phyloP scores from a whole-genome alignment of 495 filamentous ascomycete species.

The Trichoderma parareesei region DNA sequence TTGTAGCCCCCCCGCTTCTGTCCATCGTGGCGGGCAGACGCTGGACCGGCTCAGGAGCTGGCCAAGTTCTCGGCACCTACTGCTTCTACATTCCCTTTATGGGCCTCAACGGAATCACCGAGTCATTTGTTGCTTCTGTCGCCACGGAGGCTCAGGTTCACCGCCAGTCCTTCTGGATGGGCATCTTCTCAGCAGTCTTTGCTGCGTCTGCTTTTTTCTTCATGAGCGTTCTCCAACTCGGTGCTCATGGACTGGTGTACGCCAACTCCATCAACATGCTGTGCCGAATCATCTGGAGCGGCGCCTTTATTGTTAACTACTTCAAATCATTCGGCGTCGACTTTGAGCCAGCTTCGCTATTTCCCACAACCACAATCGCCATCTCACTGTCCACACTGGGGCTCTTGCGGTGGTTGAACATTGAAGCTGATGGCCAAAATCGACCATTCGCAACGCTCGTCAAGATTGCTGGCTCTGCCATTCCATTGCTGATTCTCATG shows the following conservation, averaged over 20 bases:
- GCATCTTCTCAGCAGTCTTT: constrained; percentile 64
- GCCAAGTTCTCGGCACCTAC: constrained; percentile 61
- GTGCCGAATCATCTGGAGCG: constrained; percentile 74
- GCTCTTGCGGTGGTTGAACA: constrained; percentile 19
- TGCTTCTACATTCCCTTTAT: constrained; percentile 90
- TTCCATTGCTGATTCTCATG: constrained; percentile 48
- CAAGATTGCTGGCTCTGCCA: constrained; percentile 41
- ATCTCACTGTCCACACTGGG: constrained; percentile 19
- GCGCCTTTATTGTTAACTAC: constrained; percentile 57
- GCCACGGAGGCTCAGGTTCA: constrained; percentile 64
- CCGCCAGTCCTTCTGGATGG: constrained; percentile 74
- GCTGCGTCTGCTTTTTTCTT: constrained; percentile 61
- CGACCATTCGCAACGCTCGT: constrained; percentile 39
- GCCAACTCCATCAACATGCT: constrained; percentile 84
- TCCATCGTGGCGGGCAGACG: constrained; percentile 60
- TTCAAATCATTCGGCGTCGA: constrained; percentile 36
- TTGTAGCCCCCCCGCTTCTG: constrained; percentile 62
- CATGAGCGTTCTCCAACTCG: constrained; percentile 53
- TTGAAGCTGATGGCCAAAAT: constrained; percentile 24
- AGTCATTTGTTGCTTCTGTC: constrained; percentile 85
- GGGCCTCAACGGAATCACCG: constrained; percentile 82
- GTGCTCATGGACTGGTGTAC: constrained; percentile 70
- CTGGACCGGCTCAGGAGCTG: constrained; percentile 62
- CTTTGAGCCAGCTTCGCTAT: constrained; percentile 22
- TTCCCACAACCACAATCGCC: constrained; percentile 21